Percentiles rank a stretch among this genome's conserved stretches.
phyloP scores from a whole-genome alignment of 352 stramenopile genomes.

The Globisporangium spiculum region DNA sequence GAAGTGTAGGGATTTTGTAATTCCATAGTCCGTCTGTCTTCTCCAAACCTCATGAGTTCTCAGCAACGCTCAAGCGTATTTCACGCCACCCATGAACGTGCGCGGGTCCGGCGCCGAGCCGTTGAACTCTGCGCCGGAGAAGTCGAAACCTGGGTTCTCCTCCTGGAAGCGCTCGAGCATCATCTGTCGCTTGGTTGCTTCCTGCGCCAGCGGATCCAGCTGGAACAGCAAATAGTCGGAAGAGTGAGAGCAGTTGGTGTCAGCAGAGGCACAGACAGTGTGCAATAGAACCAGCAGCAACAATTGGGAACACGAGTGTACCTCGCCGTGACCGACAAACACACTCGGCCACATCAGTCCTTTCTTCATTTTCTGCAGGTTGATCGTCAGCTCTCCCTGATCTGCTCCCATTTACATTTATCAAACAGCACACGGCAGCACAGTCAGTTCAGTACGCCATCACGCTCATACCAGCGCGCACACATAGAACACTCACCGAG shows the following conservation, averaged over 20 bases:
- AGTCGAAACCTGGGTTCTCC: constrained; percentile 98
- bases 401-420: constrained; percentile 35
- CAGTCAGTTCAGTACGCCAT: too few relatives aligned
- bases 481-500: constrained; percentile 50
- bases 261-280: constrained; percentile 8
- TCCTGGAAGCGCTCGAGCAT: constrained; percentile 98
- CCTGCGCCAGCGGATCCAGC: constrained; percentile 89
- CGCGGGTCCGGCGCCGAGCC: constrained; percentile 93
- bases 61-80: constrained; percentile 54
- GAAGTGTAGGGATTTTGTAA: too few relatives aligned
- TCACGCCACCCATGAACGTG: constrained; percentile 97
- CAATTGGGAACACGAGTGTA: constrained; percentile 16
- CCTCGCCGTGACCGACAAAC: constrained; percentile 83
- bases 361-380: constrained; percentile 96
- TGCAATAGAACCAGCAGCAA: neutral
- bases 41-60: neutral
- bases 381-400: constrained; percentile 87
- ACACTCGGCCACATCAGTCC: constrained; percentile 92
- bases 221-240: constrained; percentile 11
- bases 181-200: constrained; percentile 94
- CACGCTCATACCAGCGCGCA: neutral
- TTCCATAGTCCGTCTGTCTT: too few relatives aligned
- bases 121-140: constrained; percentile 97
- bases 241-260: neutral
- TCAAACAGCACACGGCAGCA: neutral